Percentiles rank a stretch among this genome's conserved stretches.
These are phyloP conservation scores for Metschnikowia matae DNA, from an alignment of 805 yeast genomes.

Conservation along the genomic window DNA sequence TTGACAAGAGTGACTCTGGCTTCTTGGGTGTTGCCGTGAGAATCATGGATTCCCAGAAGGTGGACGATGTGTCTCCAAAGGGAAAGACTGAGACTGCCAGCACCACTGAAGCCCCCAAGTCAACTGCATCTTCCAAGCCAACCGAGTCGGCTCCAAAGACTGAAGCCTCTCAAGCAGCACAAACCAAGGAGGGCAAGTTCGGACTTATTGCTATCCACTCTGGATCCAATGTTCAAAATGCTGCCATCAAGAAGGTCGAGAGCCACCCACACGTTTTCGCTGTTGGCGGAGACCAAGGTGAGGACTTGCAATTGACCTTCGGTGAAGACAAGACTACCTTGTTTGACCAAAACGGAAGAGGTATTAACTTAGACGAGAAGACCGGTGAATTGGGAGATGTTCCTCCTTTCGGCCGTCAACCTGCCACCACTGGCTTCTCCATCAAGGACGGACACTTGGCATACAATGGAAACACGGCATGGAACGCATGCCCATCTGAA, in stretches of 20 bases:
- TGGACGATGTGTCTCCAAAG: conserved; percentile 13
- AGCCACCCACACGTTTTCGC: too few species aligned
- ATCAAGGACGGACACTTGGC: conserved; percentile 35
- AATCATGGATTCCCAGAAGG: background rate
- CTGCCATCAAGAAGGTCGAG: too few species aligned
- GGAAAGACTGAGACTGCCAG: conserved; percentile 12
- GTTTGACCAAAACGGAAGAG: conserved; percentile 29
- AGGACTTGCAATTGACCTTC: conserved; percentile 18
- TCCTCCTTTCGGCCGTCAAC: conserved; percentile 22
- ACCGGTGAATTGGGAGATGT: conserved; percentile 35
- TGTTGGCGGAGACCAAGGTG: background rate
- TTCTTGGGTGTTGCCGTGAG: background rate
- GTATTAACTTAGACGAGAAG: conserved; percentile 23
- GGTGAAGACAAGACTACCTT: conserved; percentile 23
- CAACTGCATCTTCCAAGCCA: background rate
- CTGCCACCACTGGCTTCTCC: conserved; percentile 37
- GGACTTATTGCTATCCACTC: too few species aligned
- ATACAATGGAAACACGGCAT: conserved; percentile 30
- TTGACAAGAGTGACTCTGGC: background rate
- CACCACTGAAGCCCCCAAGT: background rate
- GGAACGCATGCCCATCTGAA: conserved; percentile 37
- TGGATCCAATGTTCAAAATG: too few species aligned
- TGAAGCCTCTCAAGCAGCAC: background rate
- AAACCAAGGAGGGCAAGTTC: too few species aligned
- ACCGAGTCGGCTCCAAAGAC: background rate